Percentiles rank a stretch among this genome's conserved stretches.
Conservation (phyloP, 306 rosid species). For the Cucurbita maxima region DNA sequence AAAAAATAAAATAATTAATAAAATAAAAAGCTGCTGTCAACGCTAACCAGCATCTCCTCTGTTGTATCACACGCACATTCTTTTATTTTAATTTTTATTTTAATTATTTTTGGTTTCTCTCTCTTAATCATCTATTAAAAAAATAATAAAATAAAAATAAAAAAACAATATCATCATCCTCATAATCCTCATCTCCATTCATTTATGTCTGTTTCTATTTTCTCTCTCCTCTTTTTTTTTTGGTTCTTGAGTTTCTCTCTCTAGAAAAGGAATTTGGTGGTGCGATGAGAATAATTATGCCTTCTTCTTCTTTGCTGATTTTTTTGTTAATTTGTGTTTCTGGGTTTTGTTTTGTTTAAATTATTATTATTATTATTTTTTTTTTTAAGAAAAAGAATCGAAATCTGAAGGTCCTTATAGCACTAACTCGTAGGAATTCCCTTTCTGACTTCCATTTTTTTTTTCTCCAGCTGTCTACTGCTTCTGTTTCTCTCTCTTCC, state of each 20-base stretch:
- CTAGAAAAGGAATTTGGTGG: background rate
- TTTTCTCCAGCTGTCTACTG: constrained; percentile 24
- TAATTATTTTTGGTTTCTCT: background rate
- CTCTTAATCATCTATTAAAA: constrained; percentile 17
- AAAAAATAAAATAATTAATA: background rate
- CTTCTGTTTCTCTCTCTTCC: background rate
- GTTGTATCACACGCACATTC: constrained; percentile 5
- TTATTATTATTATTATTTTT: too few relatives aligned
- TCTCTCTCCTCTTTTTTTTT: background rate
- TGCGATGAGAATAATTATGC: constrained; percentile 13
- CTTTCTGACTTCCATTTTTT: constrained; percentile 24
- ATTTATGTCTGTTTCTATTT: constrained; percentile 11
- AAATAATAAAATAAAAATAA: background rate
- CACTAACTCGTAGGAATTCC: constrained; percentile 33
- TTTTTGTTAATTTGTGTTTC: background rate
- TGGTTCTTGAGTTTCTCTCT: background rate
- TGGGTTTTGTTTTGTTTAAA: background rate
- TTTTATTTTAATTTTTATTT: too few relatives aligned
- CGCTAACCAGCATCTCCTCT: constrained; percentile 16
- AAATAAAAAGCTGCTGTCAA: constrained; percentile 19
- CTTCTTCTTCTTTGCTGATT: background rate
- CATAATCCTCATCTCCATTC: constrained; percentile 24
- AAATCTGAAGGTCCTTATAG: constrained; percentile 16
- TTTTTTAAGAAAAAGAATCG: constrained; percentile 3
- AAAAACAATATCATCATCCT: constrained; percentile 13